Percentiles rank a stretch among this genome's conserved stretches.
Conservation (phyloP, 1,139 yeast genomes). For the Kodamaea arcana region DNA sequence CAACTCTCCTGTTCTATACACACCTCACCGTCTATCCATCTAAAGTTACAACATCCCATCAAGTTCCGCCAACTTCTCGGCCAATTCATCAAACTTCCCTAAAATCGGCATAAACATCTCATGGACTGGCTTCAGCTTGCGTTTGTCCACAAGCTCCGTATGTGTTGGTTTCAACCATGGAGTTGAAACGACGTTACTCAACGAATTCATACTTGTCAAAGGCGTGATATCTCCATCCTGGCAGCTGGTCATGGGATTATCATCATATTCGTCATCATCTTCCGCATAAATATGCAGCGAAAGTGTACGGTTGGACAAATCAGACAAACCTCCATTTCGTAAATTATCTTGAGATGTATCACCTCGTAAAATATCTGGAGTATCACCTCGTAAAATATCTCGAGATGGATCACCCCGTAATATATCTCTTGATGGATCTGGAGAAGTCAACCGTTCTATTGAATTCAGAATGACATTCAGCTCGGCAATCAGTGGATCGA, state of each 20-base stretch:
- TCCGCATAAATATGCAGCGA: constrained; percentile 3
- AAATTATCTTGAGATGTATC: neutral
- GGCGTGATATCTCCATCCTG: constrained; percentile 23
- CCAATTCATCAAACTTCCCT: constrained; percentile 44
- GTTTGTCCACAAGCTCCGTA: constrained; percentile 11
- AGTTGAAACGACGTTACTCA: constrained; percentile 15
- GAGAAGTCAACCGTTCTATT: too few relatives aligned
- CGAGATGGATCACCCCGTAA: too few relatives aligned
- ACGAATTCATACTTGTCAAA: constrained; percentile 37
- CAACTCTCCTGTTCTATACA: neutral
- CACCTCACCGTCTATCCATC: too few relatives aligned
- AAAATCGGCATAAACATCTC: constrained; percentile 48
- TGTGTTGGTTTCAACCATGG: constrained; percentile 2
- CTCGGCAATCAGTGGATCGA: too few relatives aligned
- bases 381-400: too few relatives aligned
- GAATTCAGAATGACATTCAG: too few relatives aligned
- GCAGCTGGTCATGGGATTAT: constrained; percentile 5
- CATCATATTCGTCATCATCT: constrained; percentile 13
- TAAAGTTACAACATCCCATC: constrained; percentile 25
- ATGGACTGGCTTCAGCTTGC: constrained; percentile 36
- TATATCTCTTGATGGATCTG: too few relatives aligned
- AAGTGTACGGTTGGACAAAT: constrained; percentile 1
- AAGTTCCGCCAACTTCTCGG: constrained; percentile 42
- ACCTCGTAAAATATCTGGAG: neutral
- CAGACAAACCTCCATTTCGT: neutral